phyloP scores from a whole-genome alignment of 495 filamentous ascomycete genomes.

The Pseudoneurospora amorphoporcata region DNA sequence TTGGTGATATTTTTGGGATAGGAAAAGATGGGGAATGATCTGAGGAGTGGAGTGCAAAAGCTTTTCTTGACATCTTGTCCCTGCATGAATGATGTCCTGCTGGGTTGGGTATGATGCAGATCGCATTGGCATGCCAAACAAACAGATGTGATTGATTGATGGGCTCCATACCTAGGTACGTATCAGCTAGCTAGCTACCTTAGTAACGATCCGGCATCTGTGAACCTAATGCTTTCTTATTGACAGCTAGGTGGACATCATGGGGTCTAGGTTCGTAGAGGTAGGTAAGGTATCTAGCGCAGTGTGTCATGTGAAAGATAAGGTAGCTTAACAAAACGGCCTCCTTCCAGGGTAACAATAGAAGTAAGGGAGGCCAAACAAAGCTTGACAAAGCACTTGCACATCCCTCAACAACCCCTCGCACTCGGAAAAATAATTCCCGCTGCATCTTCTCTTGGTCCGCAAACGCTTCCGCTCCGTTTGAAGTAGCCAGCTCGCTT shows the following conservation, averaged over 20 bases:
- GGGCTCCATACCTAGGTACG: background rate
- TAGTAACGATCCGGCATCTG: too few relatives aligned
- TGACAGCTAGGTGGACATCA: too few relatives aligned
- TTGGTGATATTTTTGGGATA: background rate
- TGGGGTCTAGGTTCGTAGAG: too few relatives aligned
- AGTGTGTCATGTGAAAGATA: background rate
- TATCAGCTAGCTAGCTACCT: background rate
- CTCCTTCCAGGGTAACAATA: too few relatives aligned
- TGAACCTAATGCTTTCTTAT: too few relatives aligned
- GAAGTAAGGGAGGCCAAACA: background rate
- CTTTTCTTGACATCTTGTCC: background rate
- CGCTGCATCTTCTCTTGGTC: constrained; percentile 37
- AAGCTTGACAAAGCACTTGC: constrained; percentile 22
- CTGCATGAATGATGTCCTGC: background rate
- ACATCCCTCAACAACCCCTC: constrained; percentile 48
- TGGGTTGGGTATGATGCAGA: background rate
- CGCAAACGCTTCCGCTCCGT: background rate
- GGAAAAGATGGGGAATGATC: background rate
- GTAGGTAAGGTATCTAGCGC: too few relatives aligned
- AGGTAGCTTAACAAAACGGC: too few relatives aligned
- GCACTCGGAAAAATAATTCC: constrained; percentile 55
- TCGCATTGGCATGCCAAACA: background rate
- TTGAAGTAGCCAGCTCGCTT: background rate
- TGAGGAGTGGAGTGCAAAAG: background rate
- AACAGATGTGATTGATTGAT: too few relatives aligned